Base-by-base conservation (phyloP, 2,329 filamentous ascomycete genomes). In the Beauveria sp. region DNA sequence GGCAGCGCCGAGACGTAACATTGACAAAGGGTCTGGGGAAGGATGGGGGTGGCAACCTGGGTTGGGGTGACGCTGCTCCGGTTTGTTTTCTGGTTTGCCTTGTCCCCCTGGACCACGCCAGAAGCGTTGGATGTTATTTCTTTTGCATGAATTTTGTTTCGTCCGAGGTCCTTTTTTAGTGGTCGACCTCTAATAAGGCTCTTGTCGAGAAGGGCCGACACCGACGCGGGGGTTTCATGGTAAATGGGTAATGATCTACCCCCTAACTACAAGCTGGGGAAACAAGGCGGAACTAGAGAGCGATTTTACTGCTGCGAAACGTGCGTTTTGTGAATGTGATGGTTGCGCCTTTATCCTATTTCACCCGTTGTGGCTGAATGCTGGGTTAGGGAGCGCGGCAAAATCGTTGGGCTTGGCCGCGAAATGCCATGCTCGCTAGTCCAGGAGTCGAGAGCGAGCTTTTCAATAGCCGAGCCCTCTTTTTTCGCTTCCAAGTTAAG, bases 401-500 rank as follows among this genome's bases (percentile, higher is more conserved):
- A 28, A 52, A 43, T 57, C 28, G 8, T 12, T 5, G 3, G n/a
- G 16, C 12, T 34, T 34, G 30, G 30, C 30, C 30, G 10, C 10
- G 42, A 16, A 7, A 16, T 10, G 26, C 5, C 24, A 30, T 9
- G 42, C 10, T 20, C 24, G 26, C 26, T 22, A 16, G 14, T 24
- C 9, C 18, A 18, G 49, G n/a, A 43, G 51, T 18, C 3, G 51
- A n/a, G n/a, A 16, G 5, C 3, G 40, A 26, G 43, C 46, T 9
- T 9, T 57, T 50, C 58, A 60, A 60, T 60, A 53, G 58, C 58
- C 58, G 49, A 53, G 9, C 40, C n/a, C 26, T 53, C 22, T 52
- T 52, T 30, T 30, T 30, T 30, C 22, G 9, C 9, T 18, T 58
- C 26, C 46, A 2, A 49, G 46, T 52, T 38, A 50, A 34, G 40